These are phyloP conservation scores for Pestalotiopsis sp. DNA, from an alignment of 2,329 filamentous ascomycete genomes.

Conservation along the genomic window DNA sequence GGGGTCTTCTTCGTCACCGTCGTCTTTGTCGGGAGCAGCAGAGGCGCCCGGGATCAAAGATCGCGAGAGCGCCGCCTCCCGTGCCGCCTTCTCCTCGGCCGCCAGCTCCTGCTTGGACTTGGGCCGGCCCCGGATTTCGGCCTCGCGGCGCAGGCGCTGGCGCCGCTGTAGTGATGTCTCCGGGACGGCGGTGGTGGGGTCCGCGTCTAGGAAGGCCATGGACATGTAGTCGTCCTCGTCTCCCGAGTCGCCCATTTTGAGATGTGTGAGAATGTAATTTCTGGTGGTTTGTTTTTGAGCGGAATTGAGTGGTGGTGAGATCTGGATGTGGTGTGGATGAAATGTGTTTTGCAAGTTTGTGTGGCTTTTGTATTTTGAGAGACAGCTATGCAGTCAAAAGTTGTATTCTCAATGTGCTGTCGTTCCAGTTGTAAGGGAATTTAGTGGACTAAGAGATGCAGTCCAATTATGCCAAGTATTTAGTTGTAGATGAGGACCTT, in stretches of 20 bases:
- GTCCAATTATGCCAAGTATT: too few species aligned
- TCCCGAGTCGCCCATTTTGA: conserved; percentile 18
- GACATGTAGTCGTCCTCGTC: conserved; percentile 92
- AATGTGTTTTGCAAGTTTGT: too few species aligned
- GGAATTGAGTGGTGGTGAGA: background rate
- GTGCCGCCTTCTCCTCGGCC: conserved; percentile 70
- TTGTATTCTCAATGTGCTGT: too few species aligned
- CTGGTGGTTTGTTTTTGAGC: background rate
- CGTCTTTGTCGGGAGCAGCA: background rate
- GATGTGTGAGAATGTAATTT: too few species aligned
- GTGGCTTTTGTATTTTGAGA: too few species aligned
- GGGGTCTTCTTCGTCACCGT: background rate
- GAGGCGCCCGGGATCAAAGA: conserved; percentile 59
- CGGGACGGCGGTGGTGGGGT: conserved; percentile 50
- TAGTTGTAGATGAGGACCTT: too few species aligned
- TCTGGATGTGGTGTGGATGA: too few species aligned
- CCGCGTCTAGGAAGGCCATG: conserved; percentile 73
- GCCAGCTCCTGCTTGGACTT: conserved; percentile 85
- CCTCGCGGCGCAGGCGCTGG: conserved; percentile 59
- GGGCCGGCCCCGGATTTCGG: conserved; percentile 66
- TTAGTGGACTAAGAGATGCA: too few species aligned
- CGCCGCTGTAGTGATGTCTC: conserved; percentile 60
- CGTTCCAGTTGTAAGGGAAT: too few species aligned
- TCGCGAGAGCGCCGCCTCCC: conserved; percentile 76
- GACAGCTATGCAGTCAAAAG: too few species aligned